Evolutionary conservation across 192 early-diverging fungal species (phyloP).

Genomic region (Podila horticola): DNA sequence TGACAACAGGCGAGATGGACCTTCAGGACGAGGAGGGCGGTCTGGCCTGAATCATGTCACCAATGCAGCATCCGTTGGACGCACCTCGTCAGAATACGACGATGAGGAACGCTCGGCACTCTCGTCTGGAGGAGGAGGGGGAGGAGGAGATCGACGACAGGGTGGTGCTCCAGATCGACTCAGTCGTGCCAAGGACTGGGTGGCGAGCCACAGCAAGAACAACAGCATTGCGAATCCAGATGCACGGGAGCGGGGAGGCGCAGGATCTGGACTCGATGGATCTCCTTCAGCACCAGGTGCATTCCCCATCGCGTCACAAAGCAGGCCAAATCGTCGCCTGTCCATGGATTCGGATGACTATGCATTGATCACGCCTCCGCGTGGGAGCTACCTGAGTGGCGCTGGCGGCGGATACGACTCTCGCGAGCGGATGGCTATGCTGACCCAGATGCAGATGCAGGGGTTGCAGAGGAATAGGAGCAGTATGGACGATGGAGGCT

Average conservation of each 20-base stretch:
- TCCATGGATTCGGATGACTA: conserved; percentile 39
- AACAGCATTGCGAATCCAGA: conserved; percentile 20
- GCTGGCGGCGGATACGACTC: conserved; percentile 17
- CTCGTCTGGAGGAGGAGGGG: neutral
- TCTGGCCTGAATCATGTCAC: conserved; percentile 25
- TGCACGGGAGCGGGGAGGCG: conserved; percentile 4
- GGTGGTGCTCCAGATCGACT: conserved; percentile 16
- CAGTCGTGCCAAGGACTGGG: conserved; percentile 46
- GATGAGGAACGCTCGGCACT: conserved; percentile 9
- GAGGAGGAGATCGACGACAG: neutral
- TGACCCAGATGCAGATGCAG: conserved; percentile 27
- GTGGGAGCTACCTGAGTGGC: conserved; percentile 15
- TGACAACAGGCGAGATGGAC: conserved; percentile 25
- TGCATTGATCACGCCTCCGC: conserved; percentile 13
- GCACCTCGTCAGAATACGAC: conserved; percentile 21
- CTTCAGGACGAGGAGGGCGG: conserved; percentile 1
- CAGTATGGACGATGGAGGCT: conserved; percentile 18
- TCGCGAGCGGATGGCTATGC: conserved; percentile 23
- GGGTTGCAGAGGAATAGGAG: neutral
- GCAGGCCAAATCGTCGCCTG: neutral
- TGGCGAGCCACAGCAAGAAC: conserved; percentile 37
- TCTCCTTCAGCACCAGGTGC: conserved; percentile 13
- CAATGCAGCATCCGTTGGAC: neutral
- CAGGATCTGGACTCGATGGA: neutral
- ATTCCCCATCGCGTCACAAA: neutral